Conservation (phyloP, 2,329 filamentous ascomycete species). For the Aureobasidium sp. region DNA sequence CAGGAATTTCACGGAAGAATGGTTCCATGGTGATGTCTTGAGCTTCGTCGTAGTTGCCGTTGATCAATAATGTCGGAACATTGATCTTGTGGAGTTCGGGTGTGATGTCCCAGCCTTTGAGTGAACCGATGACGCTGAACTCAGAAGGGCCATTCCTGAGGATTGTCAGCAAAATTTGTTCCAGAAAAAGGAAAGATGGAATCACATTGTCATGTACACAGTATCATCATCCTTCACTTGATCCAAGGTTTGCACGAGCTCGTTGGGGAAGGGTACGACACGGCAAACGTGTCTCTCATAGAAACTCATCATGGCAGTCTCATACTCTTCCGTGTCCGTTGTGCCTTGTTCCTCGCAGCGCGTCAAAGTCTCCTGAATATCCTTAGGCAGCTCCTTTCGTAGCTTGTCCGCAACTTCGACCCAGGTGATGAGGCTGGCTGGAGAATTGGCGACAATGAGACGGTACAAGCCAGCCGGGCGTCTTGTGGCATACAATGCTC, state of each 20-base stretch:
- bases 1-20: constrained; percentile 32
- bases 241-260: constrained; percentile 23
- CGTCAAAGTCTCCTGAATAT: constrained; percentile 26
- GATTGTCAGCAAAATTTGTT: constrained; percentile 19
- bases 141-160: constrained; percentile 34
- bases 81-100: constrained; percentile 32
- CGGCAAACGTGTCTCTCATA: constrained; percentile 28
- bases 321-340: constrained; percentile 28
- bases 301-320: constrained; percentile 26
- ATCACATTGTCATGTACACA: constrained; percentile 32
- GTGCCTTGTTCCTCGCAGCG: constrained; percentile 26
- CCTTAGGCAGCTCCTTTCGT: constrained; percentile 24
- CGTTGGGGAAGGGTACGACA: constrained; percentile 26
- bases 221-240: constrained; percentile 29
- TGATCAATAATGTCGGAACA: constrained; percentile 36
- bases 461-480: constrained; percentile 33
- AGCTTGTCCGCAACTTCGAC: constrained; percentile 24
- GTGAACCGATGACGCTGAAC: constrained; percentile 34
- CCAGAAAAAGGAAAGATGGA: not conserved
- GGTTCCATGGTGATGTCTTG: constrained; percentile 31
- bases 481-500: constrained; percentile 35
- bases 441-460: constrained; percentile 31
- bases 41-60: constrained; percentile 37
- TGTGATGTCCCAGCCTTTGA: constrained; percentile 35
- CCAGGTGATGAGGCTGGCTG: constrained; percentile 27